Evolutionary conservation across 495 filamentous ascomycete species (phyloP), one percentile per base, ranked within the genome.

Genomic region (Hypoxylon lenormandii): DNA sequence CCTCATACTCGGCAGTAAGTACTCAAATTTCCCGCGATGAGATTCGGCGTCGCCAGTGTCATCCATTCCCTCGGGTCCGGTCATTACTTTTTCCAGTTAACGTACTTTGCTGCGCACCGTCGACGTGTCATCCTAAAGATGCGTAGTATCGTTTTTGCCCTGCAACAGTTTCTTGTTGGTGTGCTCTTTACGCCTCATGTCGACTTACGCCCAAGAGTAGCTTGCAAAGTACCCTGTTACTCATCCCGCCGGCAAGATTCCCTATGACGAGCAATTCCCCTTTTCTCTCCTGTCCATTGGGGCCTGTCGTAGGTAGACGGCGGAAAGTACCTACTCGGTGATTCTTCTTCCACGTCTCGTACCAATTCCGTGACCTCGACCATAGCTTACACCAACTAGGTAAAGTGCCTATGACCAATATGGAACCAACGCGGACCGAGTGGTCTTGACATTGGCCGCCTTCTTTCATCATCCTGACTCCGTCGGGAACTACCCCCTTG

Each of bases 11-110:
- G 7, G 10, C 18, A 19, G 16, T 38, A 36, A 33, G 30, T 11
- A 33, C 30, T 5, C 33, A 28, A 19, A 33, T 8, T 33, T 33
- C n/a, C 52, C 30, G 16, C 57, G 36, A 54, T 36, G 53, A 5
- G 38, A 66, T 62, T 66, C 68, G 68, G 68, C 38, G 47, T 71
- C 62, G 68, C 68, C 68, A 71, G 37, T 47, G 30, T 26, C 36
- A 63, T 23, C 68, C 68, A 42, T 66, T 59, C 57, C 58, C 57
- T 63, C 58, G 68, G 68, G 62, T 58, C 48, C 38, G 21, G 5
- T 21, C 22, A 22, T 60, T 48, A 54, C 62, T 59, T 12, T 3
- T 55, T 66, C 47, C 48, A 53, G 66, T 59, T 40, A 57, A 26
- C 19, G 33, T 22, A 61, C 19, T 18, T 18, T 4, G 26, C 22